Evolutionary conservation across 305 asterid species (phyloP).

Genomic region (Withania somnifera): DNA sequence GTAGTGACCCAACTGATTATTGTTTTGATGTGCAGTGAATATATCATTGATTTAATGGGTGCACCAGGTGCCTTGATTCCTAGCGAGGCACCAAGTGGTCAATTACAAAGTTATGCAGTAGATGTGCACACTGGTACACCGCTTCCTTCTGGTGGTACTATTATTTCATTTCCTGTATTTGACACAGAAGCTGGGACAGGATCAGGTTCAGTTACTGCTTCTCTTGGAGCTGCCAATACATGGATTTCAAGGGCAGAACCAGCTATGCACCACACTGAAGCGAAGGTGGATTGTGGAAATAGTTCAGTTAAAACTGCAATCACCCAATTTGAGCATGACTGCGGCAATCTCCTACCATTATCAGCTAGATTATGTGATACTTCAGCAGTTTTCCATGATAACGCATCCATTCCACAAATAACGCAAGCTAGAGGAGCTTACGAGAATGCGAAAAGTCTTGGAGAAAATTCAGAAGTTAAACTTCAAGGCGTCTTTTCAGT

Average conservation of each 20-base stretch:
- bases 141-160: constrained; percentile 18
- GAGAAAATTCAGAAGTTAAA: constrained; percentile 25
- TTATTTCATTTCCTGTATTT: constrained; percentile 15
- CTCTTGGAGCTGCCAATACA: constrained; percentile 18
- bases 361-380: constrained; percentile 20
- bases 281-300: constrained; percentile 19
- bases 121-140: constrained; percentile 40
- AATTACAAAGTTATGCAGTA: constrained; percentile 45
- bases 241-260: constrained; percentile 25
- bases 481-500: constrained; percentile 22
- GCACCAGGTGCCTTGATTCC: constrained; percentile 99
- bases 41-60: constrained; percentile 95
- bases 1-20: background rate
- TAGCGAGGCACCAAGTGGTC: constrained; percentile 63
- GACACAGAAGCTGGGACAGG: constrained; percentile 21
- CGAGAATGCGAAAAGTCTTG: constrained; percentile 20
- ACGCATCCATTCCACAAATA: constrained; percentile 24
- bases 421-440: no score
- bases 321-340: constrained; percentile 29
- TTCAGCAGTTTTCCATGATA: constrained; percentile 17
- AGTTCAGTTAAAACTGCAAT: constrained; percentile 16
- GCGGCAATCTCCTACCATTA: constrained; percentile 24
- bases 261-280: constrained; percentile 16
- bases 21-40: constrained; percentile 57
- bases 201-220: constrained; percentile 18